Evolutionary conservation across 2,329 filamentous ascomycete genomes (phyloP).

Genomic region (Diplocarpon rosae): DNA sequence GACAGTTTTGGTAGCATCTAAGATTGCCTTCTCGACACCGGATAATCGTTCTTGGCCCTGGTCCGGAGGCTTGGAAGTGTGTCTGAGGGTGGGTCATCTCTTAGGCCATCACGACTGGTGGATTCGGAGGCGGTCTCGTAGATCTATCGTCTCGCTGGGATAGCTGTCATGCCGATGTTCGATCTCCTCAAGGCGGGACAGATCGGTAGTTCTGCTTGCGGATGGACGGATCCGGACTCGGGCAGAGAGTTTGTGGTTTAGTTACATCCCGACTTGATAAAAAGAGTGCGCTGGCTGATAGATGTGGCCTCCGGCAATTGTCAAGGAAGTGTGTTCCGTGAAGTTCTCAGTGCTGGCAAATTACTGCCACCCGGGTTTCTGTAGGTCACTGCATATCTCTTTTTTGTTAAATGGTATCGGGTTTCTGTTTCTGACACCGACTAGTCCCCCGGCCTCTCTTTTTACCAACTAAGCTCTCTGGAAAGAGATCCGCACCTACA

Average conservation of each 20-base stretch:
- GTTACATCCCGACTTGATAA: not conserved
- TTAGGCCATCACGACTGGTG: too few species aligned
- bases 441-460: not conserved
- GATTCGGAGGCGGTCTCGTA: too few species aligned
- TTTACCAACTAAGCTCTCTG: slow-evolving; percentile 16
- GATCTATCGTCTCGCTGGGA: too few species aligned
- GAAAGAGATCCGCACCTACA: slow-evolving; percentile 30
- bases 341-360: slow-evolving; percentile 34
- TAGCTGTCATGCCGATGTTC: slow-evolving; percentile 14
- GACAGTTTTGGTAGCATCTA: too few species aligned
- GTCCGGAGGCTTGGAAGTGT: too few species aligned
- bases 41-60: too few species aligned
- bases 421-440: slow-evolving; percentile 5
- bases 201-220: slow-evolving; percentile 20
- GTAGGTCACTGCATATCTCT: slow-evolving; percentile 28
- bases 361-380: slow-evolving; percentile 34
- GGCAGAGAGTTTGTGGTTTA: slow-evolving; percentile 38
- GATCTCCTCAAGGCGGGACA: not conserved
- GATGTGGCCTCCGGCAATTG: not conserved
- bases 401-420: slow-evolving; percentile 29
- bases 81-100: too few species aligned
- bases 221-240: slow-evolving; percentile 34
- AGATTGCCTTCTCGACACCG: too few species aligned
- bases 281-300: slow-evolving; percentile 11
- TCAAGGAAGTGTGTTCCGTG: slow-evolving; percentile 31